phyloP scores from a whole-genome alignment of 2,329 filamentous ascomycete genomes.

The Colletotrichum eleusines region DNA sequence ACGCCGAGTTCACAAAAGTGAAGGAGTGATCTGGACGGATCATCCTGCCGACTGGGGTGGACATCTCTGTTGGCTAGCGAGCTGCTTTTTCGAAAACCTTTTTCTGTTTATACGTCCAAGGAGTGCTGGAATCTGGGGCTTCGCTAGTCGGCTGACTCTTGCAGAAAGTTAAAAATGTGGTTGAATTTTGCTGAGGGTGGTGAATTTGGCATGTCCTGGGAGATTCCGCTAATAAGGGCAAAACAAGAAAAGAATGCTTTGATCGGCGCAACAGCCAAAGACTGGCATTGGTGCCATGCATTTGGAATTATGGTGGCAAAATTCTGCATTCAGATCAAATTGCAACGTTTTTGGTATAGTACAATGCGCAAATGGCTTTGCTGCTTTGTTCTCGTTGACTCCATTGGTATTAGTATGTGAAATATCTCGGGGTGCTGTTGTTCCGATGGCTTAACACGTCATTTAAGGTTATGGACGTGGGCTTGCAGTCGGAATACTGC shows the following conservation, averaged over 20 bases:
- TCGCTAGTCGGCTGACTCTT: no score
- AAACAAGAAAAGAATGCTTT: neutral
- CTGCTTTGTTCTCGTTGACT: neutral
- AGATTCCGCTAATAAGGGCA: neutral
- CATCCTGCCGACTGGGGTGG: conserved; percentile 10
- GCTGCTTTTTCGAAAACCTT: neutral
- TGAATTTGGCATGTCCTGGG: neutral
- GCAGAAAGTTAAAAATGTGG: neutral
- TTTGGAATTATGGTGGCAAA: conserved; percentile 1
- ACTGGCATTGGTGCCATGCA: neutral
- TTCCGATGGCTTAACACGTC: neutral
- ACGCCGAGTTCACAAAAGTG: conserved; percentile 27
- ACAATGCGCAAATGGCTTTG: neutral
- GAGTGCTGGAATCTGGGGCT: neutral
- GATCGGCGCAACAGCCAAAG: neutral
- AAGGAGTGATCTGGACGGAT: conserved; percentile 30
- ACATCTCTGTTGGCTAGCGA: neutral
- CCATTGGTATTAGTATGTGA: neutral
- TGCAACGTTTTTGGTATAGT: neutral
- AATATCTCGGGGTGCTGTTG: neutral
- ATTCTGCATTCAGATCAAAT: conserved; percentile 11
- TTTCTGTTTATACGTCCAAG: neutral
- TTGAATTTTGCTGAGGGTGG: neutral
- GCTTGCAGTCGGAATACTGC: neutral
- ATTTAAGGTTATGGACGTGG: neutral